Conservation (phyloP, 345 rosid genomes). For the Brassica nigra region DNA sequence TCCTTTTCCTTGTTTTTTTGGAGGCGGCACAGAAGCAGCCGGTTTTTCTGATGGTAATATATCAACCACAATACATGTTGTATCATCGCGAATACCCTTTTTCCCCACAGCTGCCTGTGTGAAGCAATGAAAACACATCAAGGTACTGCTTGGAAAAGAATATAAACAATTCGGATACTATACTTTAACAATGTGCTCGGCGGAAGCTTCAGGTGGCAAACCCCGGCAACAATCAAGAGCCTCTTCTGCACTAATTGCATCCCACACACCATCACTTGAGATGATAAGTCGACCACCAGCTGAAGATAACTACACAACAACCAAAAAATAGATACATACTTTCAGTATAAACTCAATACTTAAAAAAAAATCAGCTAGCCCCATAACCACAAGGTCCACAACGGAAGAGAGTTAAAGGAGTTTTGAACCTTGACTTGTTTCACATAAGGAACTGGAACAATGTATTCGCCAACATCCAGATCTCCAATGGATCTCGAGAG, state of each 20-base stretch:
- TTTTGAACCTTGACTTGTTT: slow-evolving; percentile 90
- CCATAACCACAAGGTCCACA: neutral
- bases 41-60: slow-evolving; percentile 84
- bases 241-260: slow-evolving; percentile 76
- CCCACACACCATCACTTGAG: slow-evolving; percentile 99
- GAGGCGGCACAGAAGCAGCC: slow-evolving; percentile 61
- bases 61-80: slow-evolving; percentile 96
- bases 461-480: slow-evolving; percentile 91
- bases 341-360: slow-evolving; percentile 8
- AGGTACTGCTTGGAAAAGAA: slow-evolving; percentile 7
- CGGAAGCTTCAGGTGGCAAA: slow-evolving; percentile 85
- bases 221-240: slow-evolving; percentile 95
- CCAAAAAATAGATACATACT: neutral
- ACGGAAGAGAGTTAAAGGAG: slow-evolving; percentile 5
- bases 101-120: slow-evolving; percentile 78
- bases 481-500: slow-evolving; percentile 99
- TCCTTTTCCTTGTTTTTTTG: slow-evolving; percentile 79
- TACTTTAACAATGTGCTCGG: slow-evolving; percentile 92
- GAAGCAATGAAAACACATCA: slow-evolving; percentile 30
- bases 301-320: slow-evolving; percentile 73
- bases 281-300: slow-evolving; percentile 91
- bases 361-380: neutral
- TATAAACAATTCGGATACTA: slow-evolving; percentile 9
- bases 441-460: slow-evolving; percentile 97
- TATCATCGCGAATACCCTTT: slow-evolving; percentile 97